These are phyloP conservation scores for Orbilia brochopaga DNA, from an alignment of 2,329 filamentous ascomycete genomes.

Conservation along the genomic window DNA sequence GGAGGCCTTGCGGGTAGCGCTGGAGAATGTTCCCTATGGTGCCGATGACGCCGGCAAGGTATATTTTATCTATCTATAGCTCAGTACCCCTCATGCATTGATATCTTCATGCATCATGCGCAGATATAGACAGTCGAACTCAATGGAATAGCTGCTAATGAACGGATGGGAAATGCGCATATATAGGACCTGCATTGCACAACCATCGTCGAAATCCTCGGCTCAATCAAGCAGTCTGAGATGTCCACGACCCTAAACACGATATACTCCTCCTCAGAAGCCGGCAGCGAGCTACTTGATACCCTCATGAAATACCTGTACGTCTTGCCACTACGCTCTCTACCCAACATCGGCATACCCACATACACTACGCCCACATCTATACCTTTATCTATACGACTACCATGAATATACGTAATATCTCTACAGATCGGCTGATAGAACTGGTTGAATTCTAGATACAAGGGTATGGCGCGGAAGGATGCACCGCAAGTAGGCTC, in stretches of 20 bases:
- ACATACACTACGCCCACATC: neutral
- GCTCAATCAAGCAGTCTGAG: slow-evolving; percentile 93
- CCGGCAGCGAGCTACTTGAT: slow-evolving; percentile 84
- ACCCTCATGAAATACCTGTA: slow-evolving; percentile 98
- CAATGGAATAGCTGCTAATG: slow-evolving; percentile 29
- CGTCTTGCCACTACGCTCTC: slow-evolving; percentile 56
- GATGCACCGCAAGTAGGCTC: slow-evolving; percentile 39
- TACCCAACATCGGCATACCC: neutral
- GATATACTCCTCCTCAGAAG: slow-evolving; percentile 73
- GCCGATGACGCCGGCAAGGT: slow-evolving; percentile 54
- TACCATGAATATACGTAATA: too few relatives aligned
- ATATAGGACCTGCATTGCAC: slow-evolving; percentile 80
- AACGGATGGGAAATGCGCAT: slow-evolving; percentile 50
- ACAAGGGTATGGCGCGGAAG: slow-evolving; percentile 48
- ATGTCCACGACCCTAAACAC: slow-evolving; percentile 87
- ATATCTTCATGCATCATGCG: neutral
- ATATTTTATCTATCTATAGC: slow-evolving; percentile 6
- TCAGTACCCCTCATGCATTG: neutral
- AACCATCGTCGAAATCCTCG: slow-evolving; percentile 88
- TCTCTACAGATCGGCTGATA: neutral
- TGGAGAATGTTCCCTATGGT: slow-evolving; percentile 54
- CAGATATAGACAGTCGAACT: neutral
- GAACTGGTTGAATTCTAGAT: slow-evolving; percentile 6
- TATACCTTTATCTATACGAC: neutral
- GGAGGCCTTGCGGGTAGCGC: slow-evolving; percentile 51